These are phyloP conservation scores for Candida tammaniensis DNA, from an alignment of 805 yeast genomes.

Conservation along the genomic window DNA sequence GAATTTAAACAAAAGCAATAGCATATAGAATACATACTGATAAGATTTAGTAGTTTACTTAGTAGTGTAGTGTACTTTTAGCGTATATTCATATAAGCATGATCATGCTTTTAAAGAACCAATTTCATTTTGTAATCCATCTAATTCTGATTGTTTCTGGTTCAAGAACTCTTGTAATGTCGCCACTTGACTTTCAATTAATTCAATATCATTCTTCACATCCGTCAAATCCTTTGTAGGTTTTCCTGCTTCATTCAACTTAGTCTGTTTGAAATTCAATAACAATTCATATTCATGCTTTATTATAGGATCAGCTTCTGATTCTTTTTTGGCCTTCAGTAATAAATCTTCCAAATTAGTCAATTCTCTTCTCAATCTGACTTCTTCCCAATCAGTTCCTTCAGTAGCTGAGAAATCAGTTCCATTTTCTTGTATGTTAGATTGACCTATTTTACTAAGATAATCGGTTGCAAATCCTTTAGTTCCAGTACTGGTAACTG, in stretches of 20 bases:
- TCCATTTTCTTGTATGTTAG: constrained; percentile 43
- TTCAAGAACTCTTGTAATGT: constrained; percentile 67
- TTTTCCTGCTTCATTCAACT: constrained; percentile 28
- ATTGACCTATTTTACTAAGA: constrained; percentile 53
- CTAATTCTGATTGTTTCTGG: constrained; percentile 60
- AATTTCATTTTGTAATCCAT: constrained; percentile 43
- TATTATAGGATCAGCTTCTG: constrained; percentile 23
- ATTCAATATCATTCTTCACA: constrained; percentile 59
- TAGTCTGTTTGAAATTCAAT: constrained; percentile 70
- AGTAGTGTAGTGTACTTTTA: too few species aligned
- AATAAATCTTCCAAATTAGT: constrained; percentile 70
- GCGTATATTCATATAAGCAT: not conserved
- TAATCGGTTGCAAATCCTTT: constrained; percentile 53
- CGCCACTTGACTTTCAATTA: constrained; percentile 73
- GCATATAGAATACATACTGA: constrained; percentile 6
- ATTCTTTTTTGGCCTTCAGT: constrained; percentile 41
- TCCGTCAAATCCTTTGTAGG: constrained; percentile 42
- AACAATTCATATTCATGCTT: constrained; percentile 77
- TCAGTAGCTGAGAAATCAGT: constrained; percentile 70
- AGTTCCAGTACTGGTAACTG: constrained; percentile 11
- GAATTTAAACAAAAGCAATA: not conserved
- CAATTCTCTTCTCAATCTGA: constrained; percentile 74
- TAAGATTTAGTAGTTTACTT: too few species aligned
- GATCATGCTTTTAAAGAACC: too few species aligned
- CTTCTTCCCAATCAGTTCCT: constrained; percentile 94